Base-by-base conservation (phyloP, 805 yeast genomes). In the Nakazawaea molendinolei region DNA sequence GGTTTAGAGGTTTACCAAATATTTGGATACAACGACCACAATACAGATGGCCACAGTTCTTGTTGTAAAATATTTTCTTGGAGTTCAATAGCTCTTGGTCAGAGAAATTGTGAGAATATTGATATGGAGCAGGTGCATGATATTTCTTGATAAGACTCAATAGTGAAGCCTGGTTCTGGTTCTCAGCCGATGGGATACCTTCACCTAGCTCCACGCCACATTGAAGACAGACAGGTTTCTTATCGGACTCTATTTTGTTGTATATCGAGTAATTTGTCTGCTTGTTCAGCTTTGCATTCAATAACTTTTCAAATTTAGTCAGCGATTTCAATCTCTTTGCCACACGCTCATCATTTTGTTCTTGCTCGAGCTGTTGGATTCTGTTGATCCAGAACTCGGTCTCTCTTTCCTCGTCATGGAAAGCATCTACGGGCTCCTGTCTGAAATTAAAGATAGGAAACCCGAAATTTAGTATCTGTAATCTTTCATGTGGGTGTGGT, bases 21-120 rank as follows among this genome's bases (percentile, higher is more conserved):
- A 12, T 16, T 25, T 33, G 33, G n/a, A 30, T 29, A 58, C 96
- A 86, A 28, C 90, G 58, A 1, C 95, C 96, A 56, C 96, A 86
- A 53, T 74, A 86, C 1, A 78, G 71, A 60, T 86, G 96, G 0
- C 95, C 95, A 62, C 96, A 86, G 26, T 60, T 56, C 0, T 84
- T 70, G 14, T 27, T 25, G 28, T 69, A 67, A 49, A 79, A 86
- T 2, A 81, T 70, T 41, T 86, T 68, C 47, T 67, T 74, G 0
- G 89, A 79, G 23, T 83, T 58, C 38, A 71, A 79, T 14, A 60
- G 48, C 48, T 84, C 94, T 0, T 63, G 60, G 8, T 62, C 65
- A 0, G 79, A 68, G n/a, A 78, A 58, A 19, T 61, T 58, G 12
- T 56, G 51, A 10, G 21, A 23, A 12, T 5, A 57, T 44, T 21